Evolutionary conservation across 2,329 filamentous ascomycete species (phyloP).

Genomic region (Capronia americana): DNA sequence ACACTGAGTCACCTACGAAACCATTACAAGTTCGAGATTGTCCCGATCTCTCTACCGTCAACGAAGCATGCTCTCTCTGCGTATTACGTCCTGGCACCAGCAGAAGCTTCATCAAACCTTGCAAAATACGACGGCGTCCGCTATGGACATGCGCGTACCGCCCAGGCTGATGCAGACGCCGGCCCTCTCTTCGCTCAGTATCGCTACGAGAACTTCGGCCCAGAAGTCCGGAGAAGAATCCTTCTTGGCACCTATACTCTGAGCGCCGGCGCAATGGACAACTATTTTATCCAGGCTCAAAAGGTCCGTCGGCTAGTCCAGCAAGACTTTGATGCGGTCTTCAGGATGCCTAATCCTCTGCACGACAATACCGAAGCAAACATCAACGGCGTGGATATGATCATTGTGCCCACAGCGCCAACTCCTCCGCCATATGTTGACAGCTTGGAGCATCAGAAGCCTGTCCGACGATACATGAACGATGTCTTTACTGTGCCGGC

Average conservation of each 20-base stretch:
- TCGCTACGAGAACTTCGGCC: slow-evolving; percentile 76
- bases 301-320: slow-evolving; percentile 83
- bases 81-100: slow-evolving; percentile 94
- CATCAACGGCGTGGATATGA: slow-evolving; percentile 75
- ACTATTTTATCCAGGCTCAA: slow-evolving; percentile 96
- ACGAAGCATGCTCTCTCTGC: slow-evolving; percentile 86
- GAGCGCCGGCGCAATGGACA: slow-evolving; percentile 88
- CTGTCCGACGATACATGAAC: slow-evolving; percentile 83
- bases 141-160: slow-evolving; percentile 70
- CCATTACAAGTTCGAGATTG: slow-evolving; percentile 70
- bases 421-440: slow-evolving; percentile 71
- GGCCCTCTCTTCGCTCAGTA: slow-evolving; percentile 77
- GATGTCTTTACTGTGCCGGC: slow-evolving; percentile 96
- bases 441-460: slow-evolving; percentile 55
- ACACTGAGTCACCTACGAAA: slow-evolving; percentile 65
- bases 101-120: slow-evolving; percentile 93
- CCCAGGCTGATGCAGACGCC: slow-evolving; percentile 59
- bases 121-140: slow-evolving; percentile 97
- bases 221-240: slow-evolving; percentile 85
- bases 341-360: slow-evolving; percentile 73
- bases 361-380: slow-evolving; percentile 40
- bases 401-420: slow-evolving; percentile 86
- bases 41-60: slow-evolving; percentile 78
- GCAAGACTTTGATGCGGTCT: slow-evolving; percentile 82
- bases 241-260: slow-evolving; percentile 88